phyloP scores from a whole-genome alignment of 2,329 filamentous ascomycete species.

The Pezicula carpinea region DNA sequence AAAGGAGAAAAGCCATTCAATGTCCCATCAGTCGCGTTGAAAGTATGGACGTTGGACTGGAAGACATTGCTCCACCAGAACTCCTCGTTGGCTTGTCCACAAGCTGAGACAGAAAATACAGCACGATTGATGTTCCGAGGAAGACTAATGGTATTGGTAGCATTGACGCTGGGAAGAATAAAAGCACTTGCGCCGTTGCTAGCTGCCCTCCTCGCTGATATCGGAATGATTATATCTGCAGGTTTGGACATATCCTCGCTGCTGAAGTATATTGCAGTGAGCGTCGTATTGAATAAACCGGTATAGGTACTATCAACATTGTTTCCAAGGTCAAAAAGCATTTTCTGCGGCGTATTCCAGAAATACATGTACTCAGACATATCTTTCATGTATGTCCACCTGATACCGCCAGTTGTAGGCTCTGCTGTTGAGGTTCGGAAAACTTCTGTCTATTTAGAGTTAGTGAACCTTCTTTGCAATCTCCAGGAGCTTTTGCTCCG shows the following conservation, averaged over 20 bases:
- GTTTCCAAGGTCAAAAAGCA: slow-evolving; percentile 80
- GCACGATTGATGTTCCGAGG: slow-evolving; percentile 65
- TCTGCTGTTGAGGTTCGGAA: slow-evolving; percentile 81
- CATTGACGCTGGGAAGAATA: slow-evolving; percentile 57
- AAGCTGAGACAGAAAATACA: slow-evolving; percentile 71
- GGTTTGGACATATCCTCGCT: slow-evolving; percentile 37
- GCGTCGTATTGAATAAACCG: slow-evolving; percentile 65
- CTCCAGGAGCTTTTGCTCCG: too few relatives aligned
- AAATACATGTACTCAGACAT: slow-evolving; percentile 66
- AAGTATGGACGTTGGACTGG: slow-evolving; percentile 53
- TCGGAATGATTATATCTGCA: slow-evolving; percentile 64
- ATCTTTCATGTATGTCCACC: slow-evolving; percentile 75
- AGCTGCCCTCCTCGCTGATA: slow-evolving; percentile 50
- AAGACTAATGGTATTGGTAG: slow-evolving; percentile 54
- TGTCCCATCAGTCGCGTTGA: slow-evolving; percentile 48
- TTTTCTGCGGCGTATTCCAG: slow-evolving; percentile 63
- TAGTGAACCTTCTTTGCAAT: too few relatives aligned
- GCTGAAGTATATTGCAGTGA: slow-evolving; percentile 69
- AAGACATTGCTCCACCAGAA: slow-evolving; percentile 84
- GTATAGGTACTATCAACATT: slow-evolving; percentile 68
- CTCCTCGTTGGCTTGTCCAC: slow-evolving; percentile 71
- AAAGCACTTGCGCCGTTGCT: slow-evolving; percentile 60
- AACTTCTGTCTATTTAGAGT: slow-evolving; percentile 51
- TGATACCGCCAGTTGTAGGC: slow-evolving; percentile 65
- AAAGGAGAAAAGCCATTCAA: slow-evolving; percentile 69